Percentiles rank a stretch among this genome's conserved stretches.
phyloP scores from a whole-genome alignment of 1,139 yeast species.

The Yamadazyma atlantica region DNA sequence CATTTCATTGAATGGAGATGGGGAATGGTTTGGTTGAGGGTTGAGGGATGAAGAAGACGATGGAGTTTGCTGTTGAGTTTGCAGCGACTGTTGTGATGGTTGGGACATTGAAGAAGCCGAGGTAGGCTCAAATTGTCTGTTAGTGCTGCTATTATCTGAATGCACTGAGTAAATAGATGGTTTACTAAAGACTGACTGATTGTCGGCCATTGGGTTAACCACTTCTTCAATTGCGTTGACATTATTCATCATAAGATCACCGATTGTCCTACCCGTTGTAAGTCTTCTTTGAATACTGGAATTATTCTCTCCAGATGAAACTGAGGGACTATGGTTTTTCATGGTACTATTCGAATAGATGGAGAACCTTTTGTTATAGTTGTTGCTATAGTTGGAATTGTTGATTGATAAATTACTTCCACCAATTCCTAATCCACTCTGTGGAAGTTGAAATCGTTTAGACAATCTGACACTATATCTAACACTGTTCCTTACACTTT shows the following conservation, averaged over 20 bases:
- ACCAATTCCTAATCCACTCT: slow-evolving; percentile 18
- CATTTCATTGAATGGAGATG: slow-evolving; percentile 9
- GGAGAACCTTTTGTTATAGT: slow-evolving; percentile 18
- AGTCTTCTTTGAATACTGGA: slow-evolving; percentile 17
- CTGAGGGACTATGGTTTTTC: slow-evolving; percentile 18
- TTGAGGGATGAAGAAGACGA: not conserved
- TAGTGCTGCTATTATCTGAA: slow-evolving; percentile 6
- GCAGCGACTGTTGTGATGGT: not conserved
- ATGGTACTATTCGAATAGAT: slow-evolving; percentile 24
- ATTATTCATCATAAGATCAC: slow-evolving; percentile 64
- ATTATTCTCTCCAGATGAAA: slow-evolving; percentile 19
- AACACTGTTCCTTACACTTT: slow-evolving; percentile 82
- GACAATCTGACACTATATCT: slow-evolving; percentile 69
- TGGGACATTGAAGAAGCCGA: slow-evolving; percentile 1
- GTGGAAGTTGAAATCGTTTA: slow-evolving; percentile 32
- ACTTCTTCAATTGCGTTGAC: slow-evolving; percentile 62
- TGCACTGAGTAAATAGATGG: slow-evolving; percentile 22
- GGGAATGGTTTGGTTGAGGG: slow-evolving; percentile 1
- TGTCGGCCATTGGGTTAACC: slow-evolving; percentile 27
- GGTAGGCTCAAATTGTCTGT: not conserved
- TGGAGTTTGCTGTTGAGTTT: slow-evolving; percentile 1
- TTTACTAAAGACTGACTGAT: slow-evolving; percentile 22
- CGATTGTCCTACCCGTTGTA: slow-evolving; percentile 49
- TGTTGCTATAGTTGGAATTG: slow-evolving; percentile 7
- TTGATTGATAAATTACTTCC: slow-evolving; percentile 24